These are phyloP conservation scores for Pharus latifolius DNA, from an alignment of 176 grass and related monocot species.

Conservation along the genomic window DNA sequence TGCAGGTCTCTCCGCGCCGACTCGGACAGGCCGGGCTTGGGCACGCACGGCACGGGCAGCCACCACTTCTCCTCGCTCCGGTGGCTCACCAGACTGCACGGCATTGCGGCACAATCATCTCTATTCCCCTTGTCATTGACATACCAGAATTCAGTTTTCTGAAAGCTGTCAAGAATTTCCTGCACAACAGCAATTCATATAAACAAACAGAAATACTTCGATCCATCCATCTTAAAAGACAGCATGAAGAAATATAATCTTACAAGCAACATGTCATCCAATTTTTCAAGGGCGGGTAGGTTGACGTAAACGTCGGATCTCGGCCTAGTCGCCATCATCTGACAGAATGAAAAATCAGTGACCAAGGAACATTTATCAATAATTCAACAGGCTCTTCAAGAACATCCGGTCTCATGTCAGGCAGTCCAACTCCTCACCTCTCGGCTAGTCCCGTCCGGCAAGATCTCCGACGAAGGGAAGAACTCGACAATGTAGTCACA, in stretches of 20 bases:
- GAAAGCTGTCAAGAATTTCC: slow-evolving; percentile 69
- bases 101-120: slow-evolving; percentile 17
- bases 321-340: slow-evolving; percentile 70
- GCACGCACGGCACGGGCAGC: slow-evolving; percentile 73
- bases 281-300: slow-evolving; percentile 84
- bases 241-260: not conserved
- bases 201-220: not conserved
- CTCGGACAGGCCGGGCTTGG: slow-evolving; percentile 56
- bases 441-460: slow-evolving; percentile 42
- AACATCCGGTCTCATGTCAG: not conserved
- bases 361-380: not conserved
- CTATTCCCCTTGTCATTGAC: slow-evolving; percentile 40
- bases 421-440: slow-evolving; percentile 14
- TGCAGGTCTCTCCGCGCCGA: slow-evolving; percentile 45
- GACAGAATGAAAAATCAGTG: not conserved
- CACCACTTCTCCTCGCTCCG: slow-evolving; percentile 73
- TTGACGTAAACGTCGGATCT: slow-evolving; percentile 76
- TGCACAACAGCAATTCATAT: slow-evolving; percentile 14
- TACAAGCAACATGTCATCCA: slow-evolving; percentile 86
- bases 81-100: slow-evolving; percentile 27
- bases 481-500: slow-evolving; percentile 87
- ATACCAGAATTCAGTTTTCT: slow-evolving; percentile 95
- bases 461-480: slow-evolving; percentile 54
- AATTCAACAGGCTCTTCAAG: not conserved
- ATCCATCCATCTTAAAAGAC: not conserved